Evolutionary conservation across 2,329 filamentous ascomycete genomes (phyloP).

Genomic region (Botryosphaeria dothidea): DNA sequence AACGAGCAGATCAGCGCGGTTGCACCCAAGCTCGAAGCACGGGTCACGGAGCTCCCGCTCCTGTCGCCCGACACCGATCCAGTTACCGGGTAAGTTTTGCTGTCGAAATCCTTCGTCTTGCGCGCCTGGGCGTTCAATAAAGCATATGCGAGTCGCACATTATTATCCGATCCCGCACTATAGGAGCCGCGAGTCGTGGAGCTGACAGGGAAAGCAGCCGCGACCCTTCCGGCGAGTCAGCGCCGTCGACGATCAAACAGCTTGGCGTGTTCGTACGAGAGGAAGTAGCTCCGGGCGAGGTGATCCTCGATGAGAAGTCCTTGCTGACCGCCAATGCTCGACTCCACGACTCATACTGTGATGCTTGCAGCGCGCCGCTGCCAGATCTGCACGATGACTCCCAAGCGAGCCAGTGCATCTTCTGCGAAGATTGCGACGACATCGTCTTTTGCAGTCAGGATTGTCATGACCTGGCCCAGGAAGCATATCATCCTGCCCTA

Average conservation of each 20-base stretch:
- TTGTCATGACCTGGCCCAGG: conserved; percentile 58
- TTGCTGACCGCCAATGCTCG: conserved; percentile 87
- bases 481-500: conserved; percentile 59
- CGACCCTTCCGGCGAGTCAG: conserved; percentile 47
- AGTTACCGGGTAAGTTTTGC: neutral
- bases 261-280: conserved; percentile 87
- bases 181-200: neutral
- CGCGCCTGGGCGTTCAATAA: neutral
- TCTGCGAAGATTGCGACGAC: conserved; percentile 58
- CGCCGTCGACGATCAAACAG: conserved; percentile 66
- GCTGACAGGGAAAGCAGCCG: conserved; percentile 15
- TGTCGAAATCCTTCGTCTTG: conserved; percentile 21
- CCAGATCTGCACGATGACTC: conserved; percentile 42
- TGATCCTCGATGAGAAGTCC: conserved; percentile 78
- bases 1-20: conserved; percentile 69
- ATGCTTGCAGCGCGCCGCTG: conserved; percentile 79
- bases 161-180: neutral
- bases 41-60: conserved; percentile 72
- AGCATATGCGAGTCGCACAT: conserved; percentile 1
- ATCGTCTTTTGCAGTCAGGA: conserved; percentile 61
- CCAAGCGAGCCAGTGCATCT: conserved; percentile 33
- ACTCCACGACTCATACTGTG: conserved; percentile 82
- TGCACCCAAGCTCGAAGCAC: conserved; percentile 80
- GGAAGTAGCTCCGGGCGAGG: conserved; percentile 74
- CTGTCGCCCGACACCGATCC: conserved; percentile 40